Base-by-base conservation (phyloP, 345 rosid species). In the Arabidopsis thaliana region DNA sequence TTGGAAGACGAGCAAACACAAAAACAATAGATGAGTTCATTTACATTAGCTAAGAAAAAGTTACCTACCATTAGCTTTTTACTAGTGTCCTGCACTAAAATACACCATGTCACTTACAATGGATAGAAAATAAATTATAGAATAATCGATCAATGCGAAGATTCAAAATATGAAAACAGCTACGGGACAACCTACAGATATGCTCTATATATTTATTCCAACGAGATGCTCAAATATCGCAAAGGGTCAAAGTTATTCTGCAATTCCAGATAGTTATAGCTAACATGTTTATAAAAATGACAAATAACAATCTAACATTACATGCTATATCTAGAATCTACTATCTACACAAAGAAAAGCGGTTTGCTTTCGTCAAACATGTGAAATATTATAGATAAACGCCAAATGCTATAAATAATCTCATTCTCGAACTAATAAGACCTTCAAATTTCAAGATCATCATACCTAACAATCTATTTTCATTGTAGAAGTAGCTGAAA, bases 21-120 rank as follows among this genome's bases (percentile, higher is more conserved):
- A 13, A 67, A 78, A 23, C n/a, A 57, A 67, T 52, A 44, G 40
- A 41, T 76, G 51, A 63, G 56, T 51, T 8, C 52, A 23, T 34
- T 13, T 4, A 8, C 50, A 56, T 20, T 24, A 45, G 60, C 60
- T 14, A 53, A 53, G 44, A 46, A 24, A 51, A 48, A 20, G 8
- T 6, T 49, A 59, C 33, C 30, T 16, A 34, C 14, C 33, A 41
- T 36, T 22, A 57, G 62, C 34, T 44, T 45, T 55, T 14, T 50
- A 72, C 30, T 34, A 33, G 23, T 45, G 6, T 36, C 32, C 55
- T 38, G 30, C 56, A 24, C 55, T 40, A 5, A 11, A 28, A 41
- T n/a, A 50, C 37, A 52, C 44, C 28, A 23, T 44, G 14, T 36
- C 28, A 72, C 67, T 10, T 28, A 42, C 25, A 32, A 23, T 11